These are phyloP conservation scores for Oenanthe javanica DNA, from an alignment of 140 eudicot species.

Conservation along the genomic window DNA sequence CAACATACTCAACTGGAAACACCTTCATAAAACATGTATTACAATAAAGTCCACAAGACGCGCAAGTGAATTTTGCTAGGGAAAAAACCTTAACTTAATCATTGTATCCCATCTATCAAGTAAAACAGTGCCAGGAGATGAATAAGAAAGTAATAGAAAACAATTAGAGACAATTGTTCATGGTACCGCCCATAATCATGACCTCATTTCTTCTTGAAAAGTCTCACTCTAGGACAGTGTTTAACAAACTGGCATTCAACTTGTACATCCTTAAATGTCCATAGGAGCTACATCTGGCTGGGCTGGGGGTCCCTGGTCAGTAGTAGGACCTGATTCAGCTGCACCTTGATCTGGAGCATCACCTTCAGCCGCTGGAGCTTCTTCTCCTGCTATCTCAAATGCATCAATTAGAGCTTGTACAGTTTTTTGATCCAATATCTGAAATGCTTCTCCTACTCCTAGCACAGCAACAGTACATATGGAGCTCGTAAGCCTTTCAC, in stretches of 20 bases:
- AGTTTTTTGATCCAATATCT: constrained; percentile 65
- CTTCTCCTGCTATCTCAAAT: constrained; percentile 59
- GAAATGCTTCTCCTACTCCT: constrained; percentile 80
- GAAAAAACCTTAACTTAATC: neutral
- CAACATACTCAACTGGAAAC: neutral
- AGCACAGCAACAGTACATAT: neutral
- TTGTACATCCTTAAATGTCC: constrained; percentile 54
- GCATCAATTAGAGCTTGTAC: constrained; percentile 85
- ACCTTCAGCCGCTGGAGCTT: constrained; percentile 46
- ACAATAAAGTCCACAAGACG: neutral
- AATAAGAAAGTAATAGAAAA: constrained; percentile 9
- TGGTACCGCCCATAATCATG: constrained; percentile 1
- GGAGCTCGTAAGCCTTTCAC: constrained; percentile 9
- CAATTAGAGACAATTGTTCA: constrained; percentile 17
- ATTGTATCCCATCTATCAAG: constrained; percentile 10
- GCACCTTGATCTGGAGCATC: constrained; percentile 38
- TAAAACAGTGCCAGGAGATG: constrained; percentile 5
- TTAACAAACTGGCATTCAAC: constrained; percentile 16
- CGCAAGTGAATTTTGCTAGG: neutral
- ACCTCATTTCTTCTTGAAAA: constrained; percentile 12
- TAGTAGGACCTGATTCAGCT: constrained; percentile 31
- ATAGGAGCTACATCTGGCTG: constrained; percentile 62
- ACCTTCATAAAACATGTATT: neutral
- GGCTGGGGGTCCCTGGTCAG: constrained; percentile 36
- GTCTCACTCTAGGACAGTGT: constrained; percentile 23